phyloP scores from a whole-genome alignment of 495 filamentous ascomycete genomes.

The Amorphotheca resinae region DNA sequence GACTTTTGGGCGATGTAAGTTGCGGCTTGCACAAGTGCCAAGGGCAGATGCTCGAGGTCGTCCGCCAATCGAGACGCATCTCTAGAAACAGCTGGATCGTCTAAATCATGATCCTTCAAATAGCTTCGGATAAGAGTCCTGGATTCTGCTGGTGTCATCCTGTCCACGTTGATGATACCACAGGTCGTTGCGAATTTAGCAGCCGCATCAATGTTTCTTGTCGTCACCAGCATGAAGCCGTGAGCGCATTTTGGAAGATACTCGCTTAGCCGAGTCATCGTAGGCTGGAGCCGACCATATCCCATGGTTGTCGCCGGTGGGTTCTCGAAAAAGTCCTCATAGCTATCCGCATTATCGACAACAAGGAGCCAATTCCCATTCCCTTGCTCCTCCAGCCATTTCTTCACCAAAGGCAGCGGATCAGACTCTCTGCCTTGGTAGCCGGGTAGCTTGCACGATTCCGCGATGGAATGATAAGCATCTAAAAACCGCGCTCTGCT shows the following conservation, averaged over 20 bases:
- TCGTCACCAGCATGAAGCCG: conserved; percentile 29
- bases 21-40: background rate
- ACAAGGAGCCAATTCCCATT: conserved; percentile 31
- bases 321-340: conserved; percentile 21
- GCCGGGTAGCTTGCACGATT: conserved; percentile 23
- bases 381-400: conserved; percentile 25
- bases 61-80: background rate
- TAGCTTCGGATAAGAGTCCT: background rate
- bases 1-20: background rate
- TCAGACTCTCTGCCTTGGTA: conserved; percentile 25
- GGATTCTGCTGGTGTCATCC: background rate
- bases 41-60: background rate
- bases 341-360: conserved; percentile 33
- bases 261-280: background rate
- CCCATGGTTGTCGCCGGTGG: background rate
- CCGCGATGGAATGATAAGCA: conserved; percentile 29
- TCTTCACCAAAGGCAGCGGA: conserved; percentile 25
- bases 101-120: background rate
- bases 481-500: conserved; percentile 26
- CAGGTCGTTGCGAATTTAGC: background rate
- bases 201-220: conserved; percentile 23
- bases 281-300: no score
- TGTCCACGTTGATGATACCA: background rate
- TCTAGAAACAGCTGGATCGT: no score
- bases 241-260: conserved; percentile 29